These are phyloP conservation scores for Cymbidium sinense DNA, from an alignment of 106 monocot genomes.

Conservation along the genomic window DNA sequence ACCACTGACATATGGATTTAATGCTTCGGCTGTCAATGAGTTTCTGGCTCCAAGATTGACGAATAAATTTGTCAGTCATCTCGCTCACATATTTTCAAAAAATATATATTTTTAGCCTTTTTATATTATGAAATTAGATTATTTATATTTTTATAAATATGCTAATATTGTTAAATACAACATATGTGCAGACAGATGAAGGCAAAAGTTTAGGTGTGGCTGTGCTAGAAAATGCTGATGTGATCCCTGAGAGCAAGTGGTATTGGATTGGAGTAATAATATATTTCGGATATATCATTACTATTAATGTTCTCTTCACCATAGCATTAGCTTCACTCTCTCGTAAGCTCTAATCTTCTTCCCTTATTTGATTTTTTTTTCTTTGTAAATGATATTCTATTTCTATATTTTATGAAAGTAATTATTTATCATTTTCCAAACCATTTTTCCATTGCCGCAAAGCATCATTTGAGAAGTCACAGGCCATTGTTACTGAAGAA, in stretches of 20 bases:
- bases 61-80: slow-evolving; percentile 24
- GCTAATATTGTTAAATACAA: background rate
- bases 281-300: slow-evolving; percentile 60
- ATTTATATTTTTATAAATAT: background rate
- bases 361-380: background rate
- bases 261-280: slow-evolving; percentile 78
- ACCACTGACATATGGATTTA: slow-evolving; percentile 51
- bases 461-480: slow-evolving; percentile 37
- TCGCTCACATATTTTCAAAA: too few species aligned
- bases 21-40: slow-evolving; percentile 56
- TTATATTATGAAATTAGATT: background rate
- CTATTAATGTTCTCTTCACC: slow-evolving; percentile 84
- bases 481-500: slow-evolving; percentile 56
- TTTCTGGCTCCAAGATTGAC: slow-evolving; percentile 59
- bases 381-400: background rate
- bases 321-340: slow-evolving; percentile 69
- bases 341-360: slow-evolving; percentile 36
- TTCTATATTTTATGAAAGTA: background rate
- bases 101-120: too few species aligned
- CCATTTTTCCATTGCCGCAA: background rate
- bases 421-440: background rate
- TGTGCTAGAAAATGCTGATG: slow-evolving; percentile 40
- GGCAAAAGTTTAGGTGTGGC: slow-evolving; percentile 32
- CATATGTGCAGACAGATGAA: slow-evolving; percentile 4
- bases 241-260: slow-evolving; percentile 51